Percentiles rank a stretch among this genome's conserved stretches.
These are phyloP conservation scores for Amanita jacksonii DNA, from an alignment of 768 basidiomycete genomes.

Conservation along the genomic window DNA sequence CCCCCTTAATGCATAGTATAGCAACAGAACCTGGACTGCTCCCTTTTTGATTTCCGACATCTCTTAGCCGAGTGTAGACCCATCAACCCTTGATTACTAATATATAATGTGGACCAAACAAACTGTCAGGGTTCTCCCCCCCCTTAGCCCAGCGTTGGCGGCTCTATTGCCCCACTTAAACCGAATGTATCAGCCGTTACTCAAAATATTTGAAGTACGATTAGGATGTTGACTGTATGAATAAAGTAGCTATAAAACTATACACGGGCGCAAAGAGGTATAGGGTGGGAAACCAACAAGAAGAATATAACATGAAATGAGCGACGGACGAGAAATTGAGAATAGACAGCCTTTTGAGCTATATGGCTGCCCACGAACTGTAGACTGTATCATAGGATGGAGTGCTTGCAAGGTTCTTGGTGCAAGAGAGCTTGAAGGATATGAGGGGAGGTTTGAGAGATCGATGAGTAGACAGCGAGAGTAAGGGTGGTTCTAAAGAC, in stretches of 20 bases:
- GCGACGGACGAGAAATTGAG: not conserved
- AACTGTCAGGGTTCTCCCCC: too few relatives aligned
- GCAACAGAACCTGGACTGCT: too few relatives aligned
- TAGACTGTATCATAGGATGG: too few relatives aligned
- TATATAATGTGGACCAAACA: too few relatives aligned
- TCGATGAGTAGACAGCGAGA: too few relatives aligned
- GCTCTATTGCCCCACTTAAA: not conserved
- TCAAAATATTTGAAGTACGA: not conserved
- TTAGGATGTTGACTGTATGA: not conserved
- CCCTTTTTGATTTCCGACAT: too few relatives aligned
- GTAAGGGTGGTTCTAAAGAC: not conserved
- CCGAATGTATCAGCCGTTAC: not conserved
- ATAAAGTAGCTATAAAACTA: too few relatives aligned
- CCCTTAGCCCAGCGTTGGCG: not conserved
- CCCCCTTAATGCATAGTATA: not conserved
- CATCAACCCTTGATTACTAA: too few relatives aligned
- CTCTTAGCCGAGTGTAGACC: too few relatives aligned
- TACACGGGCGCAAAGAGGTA: not conserved
- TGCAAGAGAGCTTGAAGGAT: not conserved
- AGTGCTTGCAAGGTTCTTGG: not conserved
- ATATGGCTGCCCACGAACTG: too few relatives aligned
- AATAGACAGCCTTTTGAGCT: not conserved
- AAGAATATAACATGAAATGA: not conserved
- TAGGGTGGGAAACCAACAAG: not conserved
- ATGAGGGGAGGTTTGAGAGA: not conserved